Evolutionary conservation across 306 rosid species (phyloP).

Genomic region (Sindora glabra): DNA sequence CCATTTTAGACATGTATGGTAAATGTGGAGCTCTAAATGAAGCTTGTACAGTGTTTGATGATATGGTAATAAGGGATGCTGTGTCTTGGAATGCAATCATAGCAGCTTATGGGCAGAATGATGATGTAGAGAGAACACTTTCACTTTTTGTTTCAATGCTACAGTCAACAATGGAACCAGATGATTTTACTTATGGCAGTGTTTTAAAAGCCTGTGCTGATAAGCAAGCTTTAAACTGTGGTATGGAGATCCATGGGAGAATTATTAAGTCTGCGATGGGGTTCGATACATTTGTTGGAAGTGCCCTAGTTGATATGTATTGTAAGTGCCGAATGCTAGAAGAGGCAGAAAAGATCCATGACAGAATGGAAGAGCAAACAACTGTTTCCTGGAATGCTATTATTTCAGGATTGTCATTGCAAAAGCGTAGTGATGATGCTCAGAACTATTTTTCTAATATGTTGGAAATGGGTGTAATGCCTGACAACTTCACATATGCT

Average conservation of each 20-base stretch:
- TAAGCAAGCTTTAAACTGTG: constrained; percentile 44
- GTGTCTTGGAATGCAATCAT: constrained; percentile 90
- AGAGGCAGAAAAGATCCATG: constrained; percentile 76
- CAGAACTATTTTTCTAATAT: constrained; percentile 58
- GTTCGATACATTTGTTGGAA: constrained; percentile 55
- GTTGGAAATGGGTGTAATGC: constrained; percentile 58
- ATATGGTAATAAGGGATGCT: constrained; percentile 65
- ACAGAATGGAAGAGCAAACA: constrained; percentile 44
- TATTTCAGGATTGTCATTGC: constrained; percentile 72
- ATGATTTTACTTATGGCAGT: constrained; percentile 77
- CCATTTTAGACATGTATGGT: constrained; percentile 79
- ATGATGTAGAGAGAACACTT: constrained; percentile 41
- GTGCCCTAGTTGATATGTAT: constrained; percentile 82
- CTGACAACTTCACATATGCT: constrained; percentile 83
- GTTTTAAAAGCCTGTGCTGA: constrained; percentile 74
- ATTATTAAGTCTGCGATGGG: constrained; percentile 67
- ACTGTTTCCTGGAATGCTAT: constrained; percentile 83
- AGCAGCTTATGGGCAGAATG: constrained; percentile 74
- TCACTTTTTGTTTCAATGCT: constrained; percentile 63
- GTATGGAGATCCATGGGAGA: constrained; percentile 77
- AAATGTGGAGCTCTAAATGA: constrained; percentile 56
- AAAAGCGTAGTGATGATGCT: constrained; percentile 66
- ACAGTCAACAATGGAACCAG: constrained; percentile 64
- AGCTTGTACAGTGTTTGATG: constrained; percentile 59
- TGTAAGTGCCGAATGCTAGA: constrained; percentile 71